phyloP scores from a whole-genome alignment of 2,329 filamentous ascomycete genomes.

The Fusarium sp. region DNA sequence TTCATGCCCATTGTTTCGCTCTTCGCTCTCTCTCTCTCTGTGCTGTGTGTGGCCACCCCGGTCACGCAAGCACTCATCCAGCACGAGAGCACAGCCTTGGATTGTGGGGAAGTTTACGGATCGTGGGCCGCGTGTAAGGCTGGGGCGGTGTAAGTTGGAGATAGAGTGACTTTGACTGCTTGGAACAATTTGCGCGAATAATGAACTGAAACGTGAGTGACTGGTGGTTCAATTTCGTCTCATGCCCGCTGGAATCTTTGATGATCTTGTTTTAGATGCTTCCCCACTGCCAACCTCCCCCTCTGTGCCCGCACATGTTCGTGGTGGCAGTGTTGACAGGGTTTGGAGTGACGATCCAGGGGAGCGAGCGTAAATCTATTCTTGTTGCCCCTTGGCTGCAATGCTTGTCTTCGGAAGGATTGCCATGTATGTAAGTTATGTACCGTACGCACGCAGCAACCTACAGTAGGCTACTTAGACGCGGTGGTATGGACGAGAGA shows the following conservation, averaged over 20 bases:
- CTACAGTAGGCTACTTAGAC: neutral
- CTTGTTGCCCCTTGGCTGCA: constrained; percentile 13
- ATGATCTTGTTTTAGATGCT: constrained; percentile 4
- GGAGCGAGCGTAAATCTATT: constrained; percentile 29
- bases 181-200: constrained; percentile 9
- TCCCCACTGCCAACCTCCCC: neutral
- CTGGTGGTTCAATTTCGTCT: neutral
- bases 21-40: neutral
- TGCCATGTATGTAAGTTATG: neutral
- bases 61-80: constrained; percentile 16
- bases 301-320: constrained; percentile 12
- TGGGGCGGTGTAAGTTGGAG: constrained; percentile 41
- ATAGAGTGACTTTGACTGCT: constrained; percentile 8
- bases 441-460: neutral
- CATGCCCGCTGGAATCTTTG: neutral
- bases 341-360: constrained; percentile 19
- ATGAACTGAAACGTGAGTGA: constrained; percentile 9
- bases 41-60: neutral
- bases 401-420: constrained; percentile 10
- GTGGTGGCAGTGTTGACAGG: constrained; percentile 28
- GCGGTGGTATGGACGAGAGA: neutral
- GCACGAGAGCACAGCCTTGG: constrained; percentile 36
- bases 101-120: constrained; percentile 39
- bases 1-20: neutral
- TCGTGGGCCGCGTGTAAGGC: constrained; percentile 46